phyloP scores from a whole-genome alignment of 2,329 filamentous ascomycete species.

The Didymella exigua region DNA sequence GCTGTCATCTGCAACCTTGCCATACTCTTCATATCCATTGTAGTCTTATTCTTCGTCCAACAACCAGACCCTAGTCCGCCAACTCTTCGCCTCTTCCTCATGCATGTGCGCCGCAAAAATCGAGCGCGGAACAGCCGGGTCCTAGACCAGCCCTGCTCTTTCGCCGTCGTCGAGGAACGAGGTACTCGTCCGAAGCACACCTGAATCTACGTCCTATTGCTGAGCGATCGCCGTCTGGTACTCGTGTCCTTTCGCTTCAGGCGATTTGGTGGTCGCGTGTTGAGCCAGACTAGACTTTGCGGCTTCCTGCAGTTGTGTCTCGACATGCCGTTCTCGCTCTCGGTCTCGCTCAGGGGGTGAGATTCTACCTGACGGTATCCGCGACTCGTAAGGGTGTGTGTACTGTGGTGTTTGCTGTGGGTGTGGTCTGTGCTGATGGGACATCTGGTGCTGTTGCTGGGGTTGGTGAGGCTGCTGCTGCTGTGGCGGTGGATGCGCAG shows the following conservation, averaged over 20 bases:
- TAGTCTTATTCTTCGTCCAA: not conserved
- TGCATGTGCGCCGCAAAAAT: not conserved
- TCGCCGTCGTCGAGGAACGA: not conserved
- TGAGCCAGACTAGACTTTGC: slow-evolving; percentile 44
- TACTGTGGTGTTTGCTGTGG: slow-evolving; percentile 12
- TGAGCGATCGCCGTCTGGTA: slow-evolving; percentile 15
- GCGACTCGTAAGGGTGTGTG: slow-evolving; percentile 21
- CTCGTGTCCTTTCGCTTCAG: slow-evolving; percentile 5
- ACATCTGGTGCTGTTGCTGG: slow-evolving; percentile 2
- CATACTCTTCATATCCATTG: not conserved
- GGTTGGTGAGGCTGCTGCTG: slow-evolving; percentile 6
- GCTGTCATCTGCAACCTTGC: not conserved
- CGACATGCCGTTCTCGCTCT: slow-evolving; percentile 30
- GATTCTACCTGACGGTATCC: slow-evolving; percentile 23
- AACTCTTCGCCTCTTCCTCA: not conserved
- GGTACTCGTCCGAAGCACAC: not conserved
- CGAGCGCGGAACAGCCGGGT: not conserved
- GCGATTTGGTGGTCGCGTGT: slow-evolving; percentile 9
- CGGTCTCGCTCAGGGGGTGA: slow-evolving; percentile 34
- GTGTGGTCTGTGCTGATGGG: slow-evolving; percentile 7
- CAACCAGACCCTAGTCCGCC: not conserved
- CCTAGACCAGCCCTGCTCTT: not conserved
- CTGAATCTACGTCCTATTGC: slow-evolving; percentile 3
- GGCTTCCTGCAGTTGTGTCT: slow-evolving; percentile 43
- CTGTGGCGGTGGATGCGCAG: not conserved